phyloP scores from a whole-genome alignment of 164 flowering plant genomes.

The Pachysandra terminalis region DNA sequence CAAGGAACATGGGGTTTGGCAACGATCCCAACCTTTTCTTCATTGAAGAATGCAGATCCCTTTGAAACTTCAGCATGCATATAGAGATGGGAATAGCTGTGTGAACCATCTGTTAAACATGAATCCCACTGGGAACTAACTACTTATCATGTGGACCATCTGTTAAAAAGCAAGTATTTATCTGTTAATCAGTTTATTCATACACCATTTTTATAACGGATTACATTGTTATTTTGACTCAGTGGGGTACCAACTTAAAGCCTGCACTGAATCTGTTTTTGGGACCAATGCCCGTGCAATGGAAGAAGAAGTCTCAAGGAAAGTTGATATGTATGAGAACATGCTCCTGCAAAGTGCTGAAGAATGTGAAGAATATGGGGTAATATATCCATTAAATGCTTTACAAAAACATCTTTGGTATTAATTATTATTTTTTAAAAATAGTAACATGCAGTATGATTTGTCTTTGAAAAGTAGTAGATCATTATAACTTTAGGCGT shows the following conservation, averaged over 20 bases:
- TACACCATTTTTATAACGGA: background rate
- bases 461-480: too few relatives aligned
- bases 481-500: too few relatives aligned
- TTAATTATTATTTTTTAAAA: background rate
- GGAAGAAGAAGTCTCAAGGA: slow-evolving; percentile 43
- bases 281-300: slow-evolving; percentile 37
- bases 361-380: slow-evolving; percentile 37
- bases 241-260: slow-evolving; percentile 52
- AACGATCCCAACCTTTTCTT: too few relatives aligned
- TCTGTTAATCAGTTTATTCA: background rate
- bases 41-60: too few relatives aligned
- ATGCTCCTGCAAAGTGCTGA: slow-evolving; percentile 39
- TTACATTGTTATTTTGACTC: slow-evolving; percentile 4
- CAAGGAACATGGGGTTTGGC: too few relatives aligned
- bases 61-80: too few relatives aligned
- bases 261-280: slow-evolving; percentile 24
- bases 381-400: slow-evolving; percentile 19
- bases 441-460: too few relatives aligned
- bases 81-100: too few relatives aligned
- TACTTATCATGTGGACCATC: too few relatives aligned
- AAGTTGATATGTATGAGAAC: slow-evolving; percentile 26
- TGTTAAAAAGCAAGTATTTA: too few relatives aligned
- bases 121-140: too few relatives aligned
- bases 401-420: background rate
- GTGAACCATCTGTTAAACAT: too few relatives aligned